These are phyloP conservation scores for Pichia sp. DNA, from an alignment of 1,139 yeast species.

Conservation along the genomic window DNA sequence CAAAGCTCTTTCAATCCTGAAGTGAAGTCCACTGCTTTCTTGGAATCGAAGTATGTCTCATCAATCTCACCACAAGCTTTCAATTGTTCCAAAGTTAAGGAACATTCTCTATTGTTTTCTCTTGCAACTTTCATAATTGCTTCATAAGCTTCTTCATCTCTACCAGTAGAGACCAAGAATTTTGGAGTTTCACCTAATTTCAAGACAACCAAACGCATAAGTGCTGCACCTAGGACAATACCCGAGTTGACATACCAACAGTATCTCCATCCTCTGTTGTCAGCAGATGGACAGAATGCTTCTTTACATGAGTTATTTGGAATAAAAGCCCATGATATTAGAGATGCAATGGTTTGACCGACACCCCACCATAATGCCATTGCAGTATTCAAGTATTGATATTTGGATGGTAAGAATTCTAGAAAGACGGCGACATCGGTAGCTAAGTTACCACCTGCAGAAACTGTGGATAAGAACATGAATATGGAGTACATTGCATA, in stretches of 20 bases:
- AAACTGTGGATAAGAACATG: conserved; percentile 38
- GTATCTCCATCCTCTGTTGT: conserved; percentile 57
- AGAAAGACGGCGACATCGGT: conserved; percentile 54
- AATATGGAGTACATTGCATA: conserved; percentile 41
- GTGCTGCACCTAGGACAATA: conserved; percentile 42
- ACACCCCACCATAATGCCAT: conserved; percentile 59
- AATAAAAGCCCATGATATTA: conserved; percentile 50
- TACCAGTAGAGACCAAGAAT: conserved; percentile 42
- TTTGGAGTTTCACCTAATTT: conserved; percentile 52
- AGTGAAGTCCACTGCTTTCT: conserved; percentile 12
- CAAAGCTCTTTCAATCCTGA: conserved; percentile 17
- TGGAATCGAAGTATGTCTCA: conserved; percentile 11
- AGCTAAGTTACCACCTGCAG: conserved; percentile 56
- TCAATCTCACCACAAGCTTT: conserved; percentile 35
- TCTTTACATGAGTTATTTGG: conserved; percentile 40
- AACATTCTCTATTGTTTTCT: conserved; percentile 36
- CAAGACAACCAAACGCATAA: conserved; percentile 39
- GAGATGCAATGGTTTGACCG: conserved; percentile 49
- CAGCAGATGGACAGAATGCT: conserved; percentile 36
- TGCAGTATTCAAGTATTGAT: conserved; percentile 47
- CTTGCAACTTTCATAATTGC: conserved; percentile 33
- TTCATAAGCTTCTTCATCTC: conserved; percentile 44
- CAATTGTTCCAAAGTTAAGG: conserved; percentile 40
- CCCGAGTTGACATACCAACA: conserved; percentile 47
- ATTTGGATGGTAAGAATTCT: conserved; percentile 47